Evolutionary conservation across 179 eudicot genomes (phyloP).

Genomic region (Sideroxylon spinosum): DNA sequence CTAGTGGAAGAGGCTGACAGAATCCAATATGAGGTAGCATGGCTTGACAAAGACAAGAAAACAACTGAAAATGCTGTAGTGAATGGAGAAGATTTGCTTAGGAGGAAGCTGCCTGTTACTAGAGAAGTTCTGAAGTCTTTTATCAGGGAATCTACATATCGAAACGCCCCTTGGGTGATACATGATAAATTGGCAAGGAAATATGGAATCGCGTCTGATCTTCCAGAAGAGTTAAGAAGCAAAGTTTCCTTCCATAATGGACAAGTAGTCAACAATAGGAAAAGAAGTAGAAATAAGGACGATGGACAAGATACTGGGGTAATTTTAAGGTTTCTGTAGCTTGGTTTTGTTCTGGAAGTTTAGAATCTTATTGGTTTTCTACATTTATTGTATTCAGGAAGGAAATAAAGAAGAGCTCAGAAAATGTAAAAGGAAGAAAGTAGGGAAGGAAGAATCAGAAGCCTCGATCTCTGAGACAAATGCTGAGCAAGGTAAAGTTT

Average conservation of each 20-base stretch:
- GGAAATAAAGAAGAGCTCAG: conserved; percentile 21
- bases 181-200: conserved; percentile 71
- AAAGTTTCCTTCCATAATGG: conserved; percentile 53
- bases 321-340: conserved; percentile 4
- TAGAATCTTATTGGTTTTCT: conserved; percentile 11
- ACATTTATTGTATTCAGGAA: conserved; percentile 21
- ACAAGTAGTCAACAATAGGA: conserved; percentile 47
- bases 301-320: conserved; percentile 22
- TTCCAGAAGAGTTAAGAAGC: conserved; percentile 60
- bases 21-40: conserved; percentile 66
- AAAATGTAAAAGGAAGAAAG: conserved; percentile 19
- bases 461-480: background rate
- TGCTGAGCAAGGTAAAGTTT: conserved; percentile 8
- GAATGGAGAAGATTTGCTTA: conserved; percentile 63
- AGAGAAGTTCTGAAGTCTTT: conserved; percentile 76
- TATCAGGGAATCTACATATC: conserved; percentile 83
- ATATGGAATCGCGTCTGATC: conserved; percentile 69
- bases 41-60: conserved; percentile 66
- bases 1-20: conserved; percentile 49
- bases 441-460: conserved; percentile 17
- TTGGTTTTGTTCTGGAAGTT: conserved; percentile 14
- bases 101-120: conserved; percentile 72
- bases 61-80: conserved; percentile 50
- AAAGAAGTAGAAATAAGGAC: conserved; percentile 60
- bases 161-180: conserved; percentile 86